A percentile compares a stretch with the other conserved stretches of the same genome.
Evolutionary conservation across 2,329 filamentous ascomycete species (phyloP).

Genomic region (Pochonia chlamydosporia): DNA sequence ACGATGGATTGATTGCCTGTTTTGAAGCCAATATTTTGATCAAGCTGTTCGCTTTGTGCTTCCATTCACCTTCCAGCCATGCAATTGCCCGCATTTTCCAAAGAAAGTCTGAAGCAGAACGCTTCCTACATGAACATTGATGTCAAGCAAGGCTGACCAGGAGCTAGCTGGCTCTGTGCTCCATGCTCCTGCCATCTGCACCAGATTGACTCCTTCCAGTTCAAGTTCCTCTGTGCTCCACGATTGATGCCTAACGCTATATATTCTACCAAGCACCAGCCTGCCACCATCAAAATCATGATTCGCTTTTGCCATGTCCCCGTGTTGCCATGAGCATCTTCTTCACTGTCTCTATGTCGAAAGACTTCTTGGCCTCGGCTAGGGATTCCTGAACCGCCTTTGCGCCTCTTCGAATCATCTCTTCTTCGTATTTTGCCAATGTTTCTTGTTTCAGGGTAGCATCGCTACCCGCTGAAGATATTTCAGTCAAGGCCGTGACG

Average conservation of each 20-base stretch:
- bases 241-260: too few relatives aligned
- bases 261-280: too few relatives aligned
- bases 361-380: slow-evolving; percentile 23
- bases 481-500: slow-evolving; percentile 23
- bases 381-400: slow-evolving; percentile 28
- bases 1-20: too few relatives aligned
- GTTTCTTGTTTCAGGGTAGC: slow-evolving; percentile 10
- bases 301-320: slow-evolving; percentile 17
- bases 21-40: too few relatives aligned
- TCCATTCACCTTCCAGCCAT: neutral
- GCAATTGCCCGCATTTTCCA: neutral
- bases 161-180: too few relatives aligned
- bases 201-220: too few relatives aligned
- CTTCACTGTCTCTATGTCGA: slow-evolving; percentile 20
- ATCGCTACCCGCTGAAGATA: slow-evolving; percentile 10
- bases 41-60: neutral
- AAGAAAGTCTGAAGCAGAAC: too few relatives aligned
- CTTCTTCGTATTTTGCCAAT: slow-evolving; percentile 24
- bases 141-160: too few relatives aligned
- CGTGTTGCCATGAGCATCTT: slow-evolving; percentile 27
- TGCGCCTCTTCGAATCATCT: slow-evolving; percentile 26
- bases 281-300: too few relatives aligned
- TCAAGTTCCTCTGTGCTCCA: too few relatives aligned
- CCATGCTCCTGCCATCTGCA: too few relatives aligned
- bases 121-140: too few relatives aligned